phyloP scores from a whole-genome alignment of 2,329 filamentous ascomycete genomes.

The Claviceps paspali region DNA sequence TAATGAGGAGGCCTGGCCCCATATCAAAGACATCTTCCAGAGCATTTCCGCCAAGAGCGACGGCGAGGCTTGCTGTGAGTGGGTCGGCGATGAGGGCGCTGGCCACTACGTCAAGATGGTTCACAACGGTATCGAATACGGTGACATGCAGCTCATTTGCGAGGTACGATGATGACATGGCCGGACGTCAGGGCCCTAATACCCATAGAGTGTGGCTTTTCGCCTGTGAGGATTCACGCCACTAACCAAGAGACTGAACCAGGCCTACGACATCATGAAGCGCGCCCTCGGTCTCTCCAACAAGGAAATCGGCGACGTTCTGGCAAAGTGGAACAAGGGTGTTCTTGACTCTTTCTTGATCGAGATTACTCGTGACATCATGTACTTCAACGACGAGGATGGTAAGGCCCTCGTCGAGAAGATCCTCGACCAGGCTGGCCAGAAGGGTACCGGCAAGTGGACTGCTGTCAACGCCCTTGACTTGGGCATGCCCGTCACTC shows the following conservation, averaged over 20 bases:
- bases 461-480: conserved; percentile 98
- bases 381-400: conserved; percentile 96
- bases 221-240: not conserved
- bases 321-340: conserved; percentile 95
- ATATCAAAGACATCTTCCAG: conserved; percentile 99
- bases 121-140: conserved; percentile 99
- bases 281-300: conserved; percentile 75
- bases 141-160: conserved; percentile 99
- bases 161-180: conserved; percentile 49
- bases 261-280: conserved; percentile 99
- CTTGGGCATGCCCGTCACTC: conserved; percentile 93
- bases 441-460: conserved; percentile 99
- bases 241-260: not conserved
- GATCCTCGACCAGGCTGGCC: conserved; percentile 94
- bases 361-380: conserved; percentile 96
- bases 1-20: conserved; percentile 93
- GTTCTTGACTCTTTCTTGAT: conserved; percentile 98
- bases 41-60: conserved; percentile 95
- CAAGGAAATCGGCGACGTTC: conserved; percentile 93
- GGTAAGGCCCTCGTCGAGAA: conserved; percentile 87
- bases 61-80: conserved; percentile 94
- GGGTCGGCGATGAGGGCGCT: conserved; percentile 98
- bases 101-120: conserved; percentile 99
- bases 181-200: not conserved
- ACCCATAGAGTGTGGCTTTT: not conserved